Evolutionary conservation across 345 rosid species (phyloP).

Genomic region (Eucalyptus polybractea): DNA sequence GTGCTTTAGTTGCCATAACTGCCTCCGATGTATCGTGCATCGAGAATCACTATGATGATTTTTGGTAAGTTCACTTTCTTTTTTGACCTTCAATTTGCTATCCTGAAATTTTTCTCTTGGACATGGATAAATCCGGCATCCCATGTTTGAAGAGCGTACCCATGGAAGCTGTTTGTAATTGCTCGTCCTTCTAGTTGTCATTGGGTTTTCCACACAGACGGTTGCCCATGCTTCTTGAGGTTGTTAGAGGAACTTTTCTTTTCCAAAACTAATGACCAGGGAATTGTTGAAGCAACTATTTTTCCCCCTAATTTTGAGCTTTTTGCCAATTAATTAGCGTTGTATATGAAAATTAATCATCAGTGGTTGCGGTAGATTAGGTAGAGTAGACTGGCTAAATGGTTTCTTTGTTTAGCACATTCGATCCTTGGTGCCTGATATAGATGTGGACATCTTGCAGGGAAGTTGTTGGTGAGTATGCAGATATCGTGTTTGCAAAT

Average conservation of each 20-base stretch:
- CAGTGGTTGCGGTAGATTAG: neutral
- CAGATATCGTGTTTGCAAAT: conserved; percentile 73
- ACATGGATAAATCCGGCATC: neutral
- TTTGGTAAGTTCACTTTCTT: conserved; percentile 40
- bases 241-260: neutral
- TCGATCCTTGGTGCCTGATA: neutral
- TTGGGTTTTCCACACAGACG: neutral
- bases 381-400: neutral
- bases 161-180: neutral
- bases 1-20: conserved; percentile 81
- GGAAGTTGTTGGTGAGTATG: conserved; percentile 82
- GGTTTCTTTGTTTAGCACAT: neutral
- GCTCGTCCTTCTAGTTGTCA: neutral
- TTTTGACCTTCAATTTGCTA: neutral
- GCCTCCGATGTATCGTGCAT: conserved; percentile 95
- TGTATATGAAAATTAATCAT: neutral
- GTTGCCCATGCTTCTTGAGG: neutral
- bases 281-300: neutral
- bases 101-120: neutral
- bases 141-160: neutral
- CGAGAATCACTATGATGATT: conserved; percentile 85
- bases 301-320: neutral
- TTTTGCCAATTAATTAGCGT: neutral
- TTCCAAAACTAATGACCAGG: neutral
- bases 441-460: conserved; percentile 11